A percentile compares a stretch with the other conserved stretches of the same genome.
These are phyloP conservation scores for Crataegus laevigata DNA, from an alignment of 306 rosid genomes.

Conservation along the genomic window DNA sequence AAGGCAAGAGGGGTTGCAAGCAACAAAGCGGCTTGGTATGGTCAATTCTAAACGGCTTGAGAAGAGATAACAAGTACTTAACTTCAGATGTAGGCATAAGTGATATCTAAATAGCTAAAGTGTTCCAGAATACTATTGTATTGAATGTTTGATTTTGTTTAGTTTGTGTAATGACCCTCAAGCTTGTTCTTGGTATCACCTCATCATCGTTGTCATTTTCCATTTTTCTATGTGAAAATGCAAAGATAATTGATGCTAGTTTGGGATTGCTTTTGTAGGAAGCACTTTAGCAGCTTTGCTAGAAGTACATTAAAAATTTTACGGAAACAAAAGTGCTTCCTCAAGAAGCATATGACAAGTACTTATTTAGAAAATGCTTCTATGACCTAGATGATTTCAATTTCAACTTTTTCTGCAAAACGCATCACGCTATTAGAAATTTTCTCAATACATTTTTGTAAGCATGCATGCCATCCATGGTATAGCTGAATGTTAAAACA, in stretches of 20 bases:
- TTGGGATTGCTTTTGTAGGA: neutral
- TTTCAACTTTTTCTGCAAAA: too few species aligned
- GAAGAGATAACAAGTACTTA: neutral
- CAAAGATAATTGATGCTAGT: neutral
- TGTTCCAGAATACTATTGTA: neutral
- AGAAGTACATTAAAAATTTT: neutral
- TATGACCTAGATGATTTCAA: too few species aligned
- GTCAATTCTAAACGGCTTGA: constrained; percentile 5
- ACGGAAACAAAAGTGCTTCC: neutral
- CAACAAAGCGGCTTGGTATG: constrained; percentile 6
- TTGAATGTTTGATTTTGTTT: neutral
- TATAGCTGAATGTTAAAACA: neutral
- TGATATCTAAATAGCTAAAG: neutral
- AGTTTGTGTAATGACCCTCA: neutral
- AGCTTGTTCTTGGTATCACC: neutral
- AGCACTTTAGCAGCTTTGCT: neutral
- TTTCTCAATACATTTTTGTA: neutral
- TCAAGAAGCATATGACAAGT: neutral
- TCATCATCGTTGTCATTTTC: neutral
- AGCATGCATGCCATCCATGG: neutral
- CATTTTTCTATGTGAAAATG: neutral
- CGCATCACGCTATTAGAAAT: too few species aligned
- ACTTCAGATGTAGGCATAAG: neutral
- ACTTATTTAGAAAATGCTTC: too few species aligned
- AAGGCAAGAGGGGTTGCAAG: constrained; percentile 10